Base-by-base conservation (phyloP, 2,329 filamentous ascomycete genomes). In the Apiospora hydei region DNA sequence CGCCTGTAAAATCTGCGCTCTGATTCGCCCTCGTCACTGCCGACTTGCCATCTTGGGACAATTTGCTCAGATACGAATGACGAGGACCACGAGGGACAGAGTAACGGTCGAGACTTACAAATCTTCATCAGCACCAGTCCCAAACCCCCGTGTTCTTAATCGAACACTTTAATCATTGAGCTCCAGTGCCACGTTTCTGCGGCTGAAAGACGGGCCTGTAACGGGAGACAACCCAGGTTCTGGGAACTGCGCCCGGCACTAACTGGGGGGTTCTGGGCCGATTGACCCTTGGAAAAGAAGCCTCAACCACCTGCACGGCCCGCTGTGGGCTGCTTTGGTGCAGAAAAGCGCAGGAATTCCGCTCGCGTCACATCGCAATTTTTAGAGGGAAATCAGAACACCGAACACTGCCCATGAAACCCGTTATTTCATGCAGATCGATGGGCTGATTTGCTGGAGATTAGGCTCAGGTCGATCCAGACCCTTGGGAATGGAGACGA, bases 361-460 rank as follows among this genome's bases (percentile, higher is more conserved):
- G 53, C 53, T 13, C 47, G 16, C 16, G 8, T 30, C 16, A 7
- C 53, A 38, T 61, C 53, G 30, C 53, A 34, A 49, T 49, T 49
- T 38, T 38, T 57, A 38, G 34, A 8, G 16, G 30, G 16, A 34
- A 38, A 34, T 34, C 26, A 61, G 16, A 38, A 61, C 53, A 38
- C 53, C 53, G 30, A 38, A n/a, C 7, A 21, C 30, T 34, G 6
- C 34, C 53, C 53, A 38, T 61, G 53, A 61, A 61, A 61, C 53
- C 53, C 53, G 16, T 38, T 61, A 21, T 21, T 61, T 61, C 53
- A 61, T 61, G 53, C 53, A 61, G 53, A 61, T 61, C 53, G 53
- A 61, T 61, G 30, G 53, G 16, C 53, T 61, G 53, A 61, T 61
- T 61, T 61, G 53, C 16, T 61, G 53, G 53, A n/a, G 30, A 21